Base-by-base conservation (phyloP, 495 filamentous ascomycete species). In the Xylaria castorea region DNA sequence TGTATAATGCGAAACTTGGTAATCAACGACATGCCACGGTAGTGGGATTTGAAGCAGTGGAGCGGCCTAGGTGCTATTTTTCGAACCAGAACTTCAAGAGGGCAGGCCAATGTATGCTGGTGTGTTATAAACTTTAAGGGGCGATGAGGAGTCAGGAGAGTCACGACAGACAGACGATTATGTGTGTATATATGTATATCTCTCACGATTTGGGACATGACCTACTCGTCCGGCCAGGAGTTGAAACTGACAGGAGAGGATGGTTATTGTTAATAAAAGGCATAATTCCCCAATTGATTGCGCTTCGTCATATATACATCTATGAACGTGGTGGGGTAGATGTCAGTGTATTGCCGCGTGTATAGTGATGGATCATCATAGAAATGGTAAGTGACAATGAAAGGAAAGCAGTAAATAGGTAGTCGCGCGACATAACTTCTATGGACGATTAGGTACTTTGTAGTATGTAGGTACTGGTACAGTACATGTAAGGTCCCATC, bases 161-260 rank as follows among this genome's bases (percentile, higher is more conserved):
- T 16, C 68, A 63, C 38, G 70, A 70, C 63, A 66, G 68, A 70
- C 66, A 65, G 34, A 71, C 63, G 64, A 71, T 70, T 66, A 68
- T 62, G 64, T 61, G 63, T 79, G 77, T 79, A 79, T 73, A 79
- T 79, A 79, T 78, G 74, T 78, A 75, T 79, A 78, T 74, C 77
- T 67, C 64, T 62, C 67, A 76, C 70, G 74, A 74, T 64, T 75
- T 77, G 68, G 63, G 69, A 71, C 60, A 11, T 74, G 64, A 72
- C 69, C 46, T 71, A 44, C 11, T 44, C n/a, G 69, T 71, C 69
- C 42, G 38, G 69, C 46, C 69, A 57, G 50, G 69, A 53, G 69
- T 55, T 71, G 34, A 44, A 50, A 30, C 11, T 22, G 46, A 62
- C 32, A 25, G 57, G 38, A 40, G 57, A 68, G 22, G 66, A 68